A percentile compares a stretch with the other conserved stretches of the same genome.
phyloP scores from a whole-genome alignment of 129 eudicot genomes.

The Artemisia tridentata region DNA sequence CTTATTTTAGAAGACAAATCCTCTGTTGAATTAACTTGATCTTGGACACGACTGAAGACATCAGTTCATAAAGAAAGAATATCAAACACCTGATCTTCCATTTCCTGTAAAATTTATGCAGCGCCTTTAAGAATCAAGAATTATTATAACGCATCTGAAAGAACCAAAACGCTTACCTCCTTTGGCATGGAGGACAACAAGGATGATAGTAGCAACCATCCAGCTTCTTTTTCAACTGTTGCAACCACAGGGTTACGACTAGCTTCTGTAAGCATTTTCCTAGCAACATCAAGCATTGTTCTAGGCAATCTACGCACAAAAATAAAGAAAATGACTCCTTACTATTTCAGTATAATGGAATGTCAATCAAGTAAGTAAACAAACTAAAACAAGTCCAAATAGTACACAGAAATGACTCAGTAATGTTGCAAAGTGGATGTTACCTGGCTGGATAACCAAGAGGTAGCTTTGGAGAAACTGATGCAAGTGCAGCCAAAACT shows the following conservation, averaged over 20 bases:
- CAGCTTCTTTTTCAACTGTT: conserved; percentile 91
- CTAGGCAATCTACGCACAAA: conserved; percentile 70
- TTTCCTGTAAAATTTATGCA: conserved; percentile 63
- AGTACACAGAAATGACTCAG: not conserved
- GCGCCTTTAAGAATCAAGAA: conserved; percentile 30
- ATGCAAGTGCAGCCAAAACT: conserved; percentile 91
- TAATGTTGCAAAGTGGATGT: not conserved
- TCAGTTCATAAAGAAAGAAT: conserved; percentile 90
- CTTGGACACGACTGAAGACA: conserved; percentile 60
- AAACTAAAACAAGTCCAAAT: not conserved
- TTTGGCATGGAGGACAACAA: conserved; percentile 87
- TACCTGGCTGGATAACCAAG: conserved; percentile 99
- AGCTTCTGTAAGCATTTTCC: conserved; percentile 74
- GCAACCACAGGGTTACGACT: conserved; percentile 70
- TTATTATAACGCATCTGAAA: conserved; percentile 9
- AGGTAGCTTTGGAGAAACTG: conserved; percentile 81
- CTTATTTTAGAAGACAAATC: conserved; percentile 62
- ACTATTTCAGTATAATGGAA: conserved; percentile 11
- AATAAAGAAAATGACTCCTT: conserved; percentile 16
- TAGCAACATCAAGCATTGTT: conserved; percentile 84
- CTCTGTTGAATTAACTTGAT: conserved; percentile 44
- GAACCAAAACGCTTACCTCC: conserved; percentile 52
- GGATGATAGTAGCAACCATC: conserved; percentile 90
- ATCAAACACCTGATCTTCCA: conserved; percentile 95
- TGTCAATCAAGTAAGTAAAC: conserved; percentile 15